A percentile compares a stretch with the other conserved stretches of the same genome.
Evolutionary conservation across 805 yeast genomes (phyloP).

Genomic region (Blastobotrys terrestris): DNA sequence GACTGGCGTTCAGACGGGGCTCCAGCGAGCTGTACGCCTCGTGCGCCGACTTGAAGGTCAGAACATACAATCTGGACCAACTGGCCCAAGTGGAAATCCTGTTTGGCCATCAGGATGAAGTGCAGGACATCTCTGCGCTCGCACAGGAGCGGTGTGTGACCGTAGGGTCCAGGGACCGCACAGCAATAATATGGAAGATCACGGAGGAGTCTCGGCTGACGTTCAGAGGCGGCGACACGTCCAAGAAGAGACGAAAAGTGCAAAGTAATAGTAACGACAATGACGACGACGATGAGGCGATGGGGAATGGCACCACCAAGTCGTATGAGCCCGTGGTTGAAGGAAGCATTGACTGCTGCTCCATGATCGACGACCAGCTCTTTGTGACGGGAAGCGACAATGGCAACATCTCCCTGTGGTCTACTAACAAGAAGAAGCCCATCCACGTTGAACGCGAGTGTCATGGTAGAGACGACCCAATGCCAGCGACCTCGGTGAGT

Average conservation of each 20-base stretch:
- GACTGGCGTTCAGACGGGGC: constrained; percentile 70
- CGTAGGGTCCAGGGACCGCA: constrained; percentile 91
- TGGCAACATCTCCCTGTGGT: constrained; percentile 88
- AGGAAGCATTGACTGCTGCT: constrained; percentile 84
- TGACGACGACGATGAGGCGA: neutral
- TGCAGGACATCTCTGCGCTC: constrained; percentile 74
- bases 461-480: constrained; percentile 61
- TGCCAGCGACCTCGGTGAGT: constrained; percentile 45
- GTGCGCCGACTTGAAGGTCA: constrained; percentile 84
- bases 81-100: constrained; percentile 83
- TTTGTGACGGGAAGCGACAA: constrained; percentile 95
- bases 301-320: constrained; percentile 9
- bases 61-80: constrained; percentile 82
- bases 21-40: constrained; percentile 86
- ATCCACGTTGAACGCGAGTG: constrained; percentile 59
- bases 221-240: constrained; percentile 81
- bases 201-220: constrained; percentile 92
- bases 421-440: constrained; percentile 85
- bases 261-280: neutral
- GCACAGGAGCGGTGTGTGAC: constrained; percentile 88
- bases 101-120: constrained; percentile 93
- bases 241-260: constrained; percentile 34
- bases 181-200: constrained; percentile 95
- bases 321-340: constrained; percentile 38
- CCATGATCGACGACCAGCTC: constrained; percentile 87